phyloP scores from a whole-genome alignment of 2,329 filamentous ascomycete species.

The Helicocarpus griseus region DNA sequence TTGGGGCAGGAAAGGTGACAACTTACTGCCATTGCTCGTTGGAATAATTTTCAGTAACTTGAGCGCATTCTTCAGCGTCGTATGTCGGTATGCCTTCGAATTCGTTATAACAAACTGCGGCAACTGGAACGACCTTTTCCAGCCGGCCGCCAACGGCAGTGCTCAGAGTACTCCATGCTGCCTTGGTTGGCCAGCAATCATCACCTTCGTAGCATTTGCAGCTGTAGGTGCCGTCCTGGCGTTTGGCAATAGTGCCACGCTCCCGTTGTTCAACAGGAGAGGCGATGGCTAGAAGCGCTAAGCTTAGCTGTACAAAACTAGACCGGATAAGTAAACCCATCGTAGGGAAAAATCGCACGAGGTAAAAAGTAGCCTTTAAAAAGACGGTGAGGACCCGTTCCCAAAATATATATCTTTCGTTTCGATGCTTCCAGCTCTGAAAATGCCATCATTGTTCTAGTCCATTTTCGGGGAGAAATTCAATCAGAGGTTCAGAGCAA shows the following conservation, averaged over 20 bases:
- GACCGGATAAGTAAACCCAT: neutral
- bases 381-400: no score
- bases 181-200: constrained; percentile 41
- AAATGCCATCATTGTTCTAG: no score
- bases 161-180: constrained; percentile 44
- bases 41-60: neutral
- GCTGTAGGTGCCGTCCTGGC: neutral
- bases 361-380: no score
- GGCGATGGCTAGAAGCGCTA: neutral
- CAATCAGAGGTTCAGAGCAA: no score
- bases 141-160: constrained; percentile 40
- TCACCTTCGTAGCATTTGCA: constrained; percentile 42
- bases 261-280: neutral
- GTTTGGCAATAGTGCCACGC: neutral
- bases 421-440: no score
- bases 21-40: neutral
- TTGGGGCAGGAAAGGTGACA: no score
- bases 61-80: neutral
- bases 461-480: no score
- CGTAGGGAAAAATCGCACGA: neutral
- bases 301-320: neutral
- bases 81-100: neutral
- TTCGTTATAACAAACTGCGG: neutral
- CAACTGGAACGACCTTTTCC: neutral
- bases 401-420: no score